phyloP scores from a whole-genome alignment of 768 basidiomycete genomes.

The Exsudoporus frostii region DNA sequence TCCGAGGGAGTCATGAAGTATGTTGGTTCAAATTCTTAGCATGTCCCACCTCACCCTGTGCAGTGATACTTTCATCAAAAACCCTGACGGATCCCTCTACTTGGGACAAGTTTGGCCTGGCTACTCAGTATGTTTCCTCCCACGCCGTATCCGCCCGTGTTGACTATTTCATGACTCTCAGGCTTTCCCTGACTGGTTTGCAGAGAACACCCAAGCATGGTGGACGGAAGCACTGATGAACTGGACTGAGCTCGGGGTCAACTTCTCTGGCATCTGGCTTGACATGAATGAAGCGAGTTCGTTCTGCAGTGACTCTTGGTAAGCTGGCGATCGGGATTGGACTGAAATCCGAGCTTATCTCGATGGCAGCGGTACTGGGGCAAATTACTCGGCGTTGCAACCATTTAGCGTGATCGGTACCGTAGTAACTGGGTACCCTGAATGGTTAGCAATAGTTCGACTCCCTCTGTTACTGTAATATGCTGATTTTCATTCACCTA shows the following conservation, averaged over 20 bases:
- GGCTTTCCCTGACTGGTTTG: constrained; percentile 65
- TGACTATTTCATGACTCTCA: constrained; percentile 9
- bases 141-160: neutral
- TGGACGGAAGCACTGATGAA: constrained; percentile 62
- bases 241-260: constrained; percentile 51
- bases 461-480: neutral
- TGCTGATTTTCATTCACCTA: neutral
- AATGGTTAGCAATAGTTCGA: constrained; percentile 44
- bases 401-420: constrained; percentile 53
- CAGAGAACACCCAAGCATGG: constrained; percentile 47
- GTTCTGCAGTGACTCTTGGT: constrained; percentile 64
- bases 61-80: constrained; percentile 71
- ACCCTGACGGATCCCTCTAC: constrained; percentile 70
- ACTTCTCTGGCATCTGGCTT: constrained; percentile 66
- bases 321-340: neutral
- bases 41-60: neutral
- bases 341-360: neutral
- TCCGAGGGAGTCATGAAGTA: constrained; percentile 57
- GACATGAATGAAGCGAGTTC: constrained; percentile 70
- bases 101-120: constrained; percentile 79
- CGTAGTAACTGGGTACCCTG: constrained; percentile 57
- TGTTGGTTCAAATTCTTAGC: constrained; percentile 10
- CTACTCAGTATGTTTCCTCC: constrained; percentile 46
- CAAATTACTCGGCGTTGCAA: constrained; percentile 53
- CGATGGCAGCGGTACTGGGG: constrained; percentile 43